These are phyloP conservation scores for Linnemannia zychae DNA, from an alignment of 192 early-diverging fungal species.

Conservation along the genomic window DNA sequence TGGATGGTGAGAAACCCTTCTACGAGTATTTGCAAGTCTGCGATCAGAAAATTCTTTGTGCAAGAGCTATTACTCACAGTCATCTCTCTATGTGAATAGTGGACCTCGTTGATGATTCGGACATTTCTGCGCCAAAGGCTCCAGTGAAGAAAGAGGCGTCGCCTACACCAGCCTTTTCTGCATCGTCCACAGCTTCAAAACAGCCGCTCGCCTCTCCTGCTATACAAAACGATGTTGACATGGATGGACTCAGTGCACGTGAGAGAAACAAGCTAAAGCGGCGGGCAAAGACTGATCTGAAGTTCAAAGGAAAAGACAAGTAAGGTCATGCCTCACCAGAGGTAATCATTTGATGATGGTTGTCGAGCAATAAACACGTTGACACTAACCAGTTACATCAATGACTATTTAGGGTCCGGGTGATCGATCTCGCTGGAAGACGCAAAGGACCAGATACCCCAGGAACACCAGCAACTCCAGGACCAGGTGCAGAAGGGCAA, in stretches of 20 bases:
- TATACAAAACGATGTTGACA: conserved; percentile 62
- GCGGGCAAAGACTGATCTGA: conserved; percentile 84
- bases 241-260: conserved; percentile 89
- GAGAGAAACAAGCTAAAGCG: conserved; percentile 92
- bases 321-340: conserved; percentile 31
- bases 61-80: background rate
- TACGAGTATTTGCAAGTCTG: background rate
- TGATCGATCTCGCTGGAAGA: conserved; percentile 56
- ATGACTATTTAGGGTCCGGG: conserved; percentile 57
- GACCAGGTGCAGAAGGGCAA: conserved; percentile 41
- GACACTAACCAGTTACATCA: background rate
- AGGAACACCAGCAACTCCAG: conserved; percentile 37
- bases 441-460: conserved; percentile 43
- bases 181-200: conserved; percentile 2
- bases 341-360: background rate
- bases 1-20: conserved; percentile 73
- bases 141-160: conserved; percentile 38
- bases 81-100: conserved; percentile 57
- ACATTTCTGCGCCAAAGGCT: conserved; percentile 65
- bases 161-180: conserved; percentile 33
- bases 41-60: background rate
- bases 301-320: conserved; percentile 82
- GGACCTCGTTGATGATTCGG: conserved; percentile 89
- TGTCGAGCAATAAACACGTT: background rate
- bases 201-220: conserved; percentile 32